Evolutionary conservation across 768 basidiomycete genomes (phyloP).

Genomic region (Termitomyces titanicus): DNA sequence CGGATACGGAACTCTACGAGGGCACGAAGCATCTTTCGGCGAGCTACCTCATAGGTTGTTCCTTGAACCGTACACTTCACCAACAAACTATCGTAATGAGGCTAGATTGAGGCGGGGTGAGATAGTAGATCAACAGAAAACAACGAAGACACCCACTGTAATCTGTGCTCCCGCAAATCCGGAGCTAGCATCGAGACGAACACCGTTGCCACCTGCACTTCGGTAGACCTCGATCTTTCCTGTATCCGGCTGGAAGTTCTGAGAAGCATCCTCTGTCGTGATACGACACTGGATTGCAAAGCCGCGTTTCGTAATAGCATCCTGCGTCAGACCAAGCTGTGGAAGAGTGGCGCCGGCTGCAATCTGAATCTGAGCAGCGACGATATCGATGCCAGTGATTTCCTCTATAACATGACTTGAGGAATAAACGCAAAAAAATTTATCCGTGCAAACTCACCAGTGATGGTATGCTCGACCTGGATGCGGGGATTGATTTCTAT

Average conservation of each 20-base stretch:
- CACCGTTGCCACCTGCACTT: slow-evolving; percentile 97
- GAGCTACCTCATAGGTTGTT: slow-evolving; percentile 97
- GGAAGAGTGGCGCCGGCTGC: slow-evolving; percentile 97
- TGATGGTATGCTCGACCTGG: slow-evolving; percentile 99
- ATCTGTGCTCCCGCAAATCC: slow-evolving; percentile 99
- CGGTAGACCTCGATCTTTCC: slow-evolving; percentile 99
- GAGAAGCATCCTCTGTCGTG: slow-evolving; percentile 95
- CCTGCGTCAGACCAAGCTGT: slow-evolving; percentile 93
- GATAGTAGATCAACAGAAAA: not conserved
- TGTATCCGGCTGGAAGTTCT: slow-evolving; percentile 94
- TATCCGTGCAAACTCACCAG: slow-evolving; percentile 51
- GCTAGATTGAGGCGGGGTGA: slow-evolving; percentile 41
- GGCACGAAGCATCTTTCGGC: slow-evolving; percentile 98
- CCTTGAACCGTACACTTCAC: slow-evolving; percentile 96
- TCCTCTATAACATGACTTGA: slow-evolving; percentile 64
- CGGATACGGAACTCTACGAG: slow-evolving; percentile 99
- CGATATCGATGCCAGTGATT: slow-evolving; percentile 98
- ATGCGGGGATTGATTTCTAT: slow-evolving; percentile 99
- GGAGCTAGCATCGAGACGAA: slow-evolving; percentile 93
- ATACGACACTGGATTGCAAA: slow-evolving; percentile 98
- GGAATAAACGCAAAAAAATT: not conserved
- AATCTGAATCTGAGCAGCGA: slow-evolving; percentile 99
- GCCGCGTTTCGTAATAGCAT: slow-evolving; percentile 92
- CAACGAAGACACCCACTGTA: slow-evolving; percentile 50
- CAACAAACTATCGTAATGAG: slow-evolving; percentile 96